Evolutionary conservation across 257 asterid genomes (phyloP).

Genomic region (Nicotiana noctiflora): DNA sequence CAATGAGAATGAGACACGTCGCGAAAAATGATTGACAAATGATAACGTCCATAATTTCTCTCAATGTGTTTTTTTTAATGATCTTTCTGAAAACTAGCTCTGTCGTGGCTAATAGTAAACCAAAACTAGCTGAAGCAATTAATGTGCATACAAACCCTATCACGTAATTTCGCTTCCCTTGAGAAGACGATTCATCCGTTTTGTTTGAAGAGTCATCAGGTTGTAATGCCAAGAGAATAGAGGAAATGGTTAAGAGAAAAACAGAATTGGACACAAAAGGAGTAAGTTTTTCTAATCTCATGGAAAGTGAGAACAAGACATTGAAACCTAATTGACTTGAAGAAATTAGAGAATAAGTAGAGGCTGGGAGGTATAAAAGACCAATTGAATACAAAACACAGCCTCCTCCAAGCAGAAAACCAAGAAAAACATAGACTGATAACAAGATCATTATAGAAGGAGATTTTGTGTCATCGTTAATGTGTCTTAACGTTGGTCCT

Average conservation of each 20-base stretch:
- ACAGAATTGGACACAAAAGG: constrained; percentile 27
- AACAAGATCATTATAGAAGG: background rate
- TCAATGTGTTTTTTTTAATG: constrained; percentile 3
- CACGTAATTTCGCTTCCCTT: constrained; percentile 5
- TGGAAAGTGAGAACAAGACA: constrained; percentile 35
- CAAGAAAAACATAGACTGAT: background rate
- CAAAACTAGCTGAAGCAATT: constrained; percentile 21
- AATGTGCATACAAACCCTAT: constrained; percentile 35
- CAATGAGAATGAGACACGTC: constrained; percentile 8
- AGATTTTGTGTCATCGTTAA: background rate
- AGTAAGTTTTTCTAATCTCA: constrained; percentile 32
- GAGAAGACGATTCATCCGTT: background rate
- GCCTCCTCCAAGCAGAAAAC: constrained; percentile 6
- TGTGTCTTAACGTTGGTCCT: background rate
- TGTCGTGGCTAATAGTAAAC: constrained; percentile 15
- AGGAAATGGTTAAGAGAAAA: constrained; percentile 34
- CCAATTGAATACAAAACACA: constrained; percentile 29
- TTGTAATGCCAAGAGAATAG: constrained; percentile 20
- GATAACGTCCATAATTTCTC: constrained; percentile 16
- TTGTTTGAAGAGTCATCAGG: constrained; percentile 10
- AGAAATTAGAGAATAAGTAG: constrained; percentile 32
- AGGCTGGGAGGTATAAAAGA: constrained; percentile 33
- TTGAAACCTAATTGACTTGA: constrained; percentile 41
- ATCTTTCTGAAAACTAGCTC: constrained; percentile 25
- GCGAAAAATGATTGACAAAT: constrained; percentile 26